These are phyloP conservation scores for Penicillium dipodomyicola DNA, from an alignment of 495 filamentous ascomycete species.

Conservation along the genomic window DNA sequence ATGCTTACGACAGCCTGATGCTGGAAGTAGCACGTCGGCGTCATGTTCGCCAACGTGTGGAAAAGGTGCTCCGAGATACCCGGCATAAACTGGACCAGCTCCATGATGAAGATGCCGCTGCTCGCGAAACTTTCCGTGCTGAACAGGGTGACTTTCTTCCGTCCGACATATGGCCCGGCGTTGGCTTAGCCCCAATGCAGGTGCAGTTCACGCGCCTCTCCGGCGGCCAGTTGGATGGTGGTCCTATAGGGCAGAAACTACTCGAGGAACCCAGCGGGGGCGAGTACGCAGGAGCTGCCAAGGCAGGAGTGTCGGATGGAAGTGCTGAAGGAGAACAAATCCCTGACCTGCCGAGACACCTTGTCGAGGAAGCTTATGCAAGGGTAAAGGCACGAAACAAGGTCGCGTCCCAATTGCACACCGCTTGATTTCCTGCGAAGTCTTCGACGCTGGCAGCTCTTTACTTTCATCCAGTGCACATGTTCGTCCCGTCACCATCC, in stretches of 20 bases:
- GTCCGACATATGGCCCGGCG: conserved; percentile 82
- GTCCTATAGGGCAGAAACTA: conserved; percentile 8
- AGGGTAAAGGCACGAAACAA: conserved; percentile 35
- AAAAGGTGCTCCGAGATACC: conserved; percentile 70
- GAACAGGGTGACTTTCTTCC: conserved; percentile 86
- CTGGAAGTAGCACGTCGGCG: conserved; percentile 76
- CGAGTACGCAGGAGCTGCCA: background rate
- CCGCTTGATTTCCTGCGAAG: background rate
- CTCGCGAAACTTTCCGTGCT: conserved; percentile 73
- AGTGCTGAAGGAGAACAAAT: conserved; percentile 42
- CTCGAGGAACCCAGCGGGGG: conserved; percentile 8
- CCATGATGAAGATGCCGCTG: conserved; percentile 67
- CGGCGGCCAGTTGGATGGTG: conserved; percentile 36
- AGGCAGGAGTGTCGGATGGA: conserved; percentile 17
- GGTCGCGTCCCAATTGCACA: background rate
- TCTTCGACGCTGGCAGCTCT: background rate
- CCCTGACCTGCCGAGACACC: conserved; percentile 52
- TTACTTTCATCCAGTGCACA: background rate
- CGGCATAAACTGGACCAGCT: conserved; percentile 72
- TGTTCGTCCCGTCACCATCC: background rate
- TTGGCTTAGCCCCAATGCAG: conserved; percentile 57
- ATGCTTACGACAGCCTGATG: conserved; percentile 78
- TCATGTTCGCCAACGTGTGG: conserved; percentile 66
- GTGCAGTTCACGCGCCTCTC: conserved; percentile 51
- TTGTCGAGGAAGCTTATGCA: conserved; percentile 53